Conservation (phyloP, 1,284 basidiomycete genomes). For the Boletus hoseneyae region DNA sequence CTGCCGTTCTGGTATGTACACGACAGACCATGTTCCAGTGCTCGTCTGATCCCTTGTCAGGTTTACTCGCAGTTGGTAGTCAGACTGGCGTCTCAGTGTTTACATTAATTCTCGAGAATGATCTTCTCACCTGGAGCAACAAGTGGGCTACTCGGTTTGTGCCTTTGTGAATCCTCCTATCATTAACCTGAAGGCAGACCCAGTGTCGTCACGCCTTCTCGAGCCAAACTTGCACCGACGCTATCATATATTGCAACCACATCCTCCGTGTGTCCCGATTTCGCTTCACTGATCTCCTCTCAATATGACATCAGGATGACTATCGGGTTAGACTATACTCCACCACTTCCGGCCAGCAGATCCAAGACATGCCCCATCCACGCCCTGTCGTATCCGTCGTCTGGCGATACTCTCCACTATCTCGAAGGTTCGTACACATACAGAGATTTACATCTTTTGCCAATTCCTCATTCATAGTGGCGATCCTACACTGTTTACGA, state of each 20-base stretch:
- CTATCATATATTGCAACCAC: conserved; percentile 69
- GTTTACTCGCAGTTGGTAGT: conserved; percentile 67
- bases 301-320: conserved; percentile 44
- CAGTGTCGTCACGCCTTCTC: conserved; percentile 48
- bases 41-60: conserved; percentile 37
- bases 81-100: conserved; percentile 60
- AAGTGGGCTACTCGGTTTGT: conserved; percentile 68
- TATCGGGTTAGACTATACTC: conserved; percentile 61
- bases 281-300: conserved; percentile 5
- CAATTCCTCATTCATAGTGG: conserved; percentile 44
- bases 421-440: conserved; percentile 53
- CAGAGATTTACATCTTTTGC: not conserved
- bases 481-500: conserved; percentile 73
- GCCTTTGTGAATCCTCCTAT: not conserved
- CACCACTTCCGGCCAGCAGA: conserved; percentile 66
- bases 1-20: conserved; percentile 59
- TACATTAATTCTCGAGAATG: conserved; percentile 71
- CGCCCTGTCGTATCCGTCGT: conserved; percentile 58
- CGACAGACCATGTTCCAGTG: not conserved
- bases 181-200: conserved; percentile 10
- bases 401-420: conserved; percentile 66
- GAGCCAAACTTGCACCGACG: conserved; percentile 67
- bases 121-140: conserved; percentile 73
- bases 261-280: conserved; percentile 44
- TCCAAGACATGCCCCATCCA: conserved; percentile 65